phyloP scores from a whole-genome alignment of 139 green algal species.

The Spirogloea muscicola region DNA sequence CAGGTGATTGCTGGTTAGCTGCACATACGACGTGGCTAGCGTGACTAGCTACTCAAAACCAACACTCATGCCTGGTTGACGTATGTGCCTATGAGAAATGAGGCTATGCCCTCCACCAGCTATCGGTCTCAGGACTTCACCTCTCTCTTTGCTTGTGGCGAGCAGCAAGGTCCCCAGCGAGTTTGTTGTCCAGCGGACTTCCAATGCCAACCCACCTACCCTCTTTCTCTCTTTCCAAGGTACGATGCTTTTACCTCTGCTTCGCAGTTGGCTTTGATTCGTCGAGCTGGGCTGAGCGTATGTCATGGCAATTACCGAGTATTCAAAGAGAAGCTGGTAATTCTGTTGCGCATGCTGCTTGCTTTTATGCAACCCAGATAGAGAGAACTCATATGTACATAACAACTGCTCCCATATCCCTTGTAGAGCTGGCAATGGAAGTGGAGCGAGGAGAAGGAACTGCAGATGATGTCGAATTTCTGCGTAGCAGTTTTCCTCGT shows the following conservation, averaged over 20 bases:
- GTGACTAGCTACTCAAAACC: not conserved
- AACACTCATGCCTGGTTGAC: not conserved
- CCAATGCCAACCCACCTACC: conserved; percentile 83
- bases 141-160: not conserved
- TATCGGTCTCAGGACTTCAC: not conserved
- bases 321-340: too few relatives aligned
- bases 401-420: too few relatives aligned
- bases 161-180: conserved; percentile 70
- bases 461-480: conserved; percentile 37
- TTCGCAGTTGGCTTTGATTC: too few relatives aligned
- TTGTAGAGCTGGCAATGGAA: too few relatives aligned
- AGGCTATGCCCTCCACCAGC: not conserved
- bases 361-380: too few relatives aligned
- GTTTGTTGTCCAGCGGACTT: conserved; percentile 82
- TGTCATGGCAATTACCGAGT: too few relatives aligned
- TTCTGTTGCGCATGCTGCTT: too few relatives aligned
- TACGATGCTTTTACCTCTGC: too few relatives aligned
- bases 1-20: conserved; percentile 9
- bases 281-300: too few relatives aligned
- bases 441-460: too few relatives aligned
- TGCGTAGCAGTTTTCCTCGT: conserved; percentile 47
- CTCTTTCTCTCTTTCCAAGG: conserved; percentile 76
- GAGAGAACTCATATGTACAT: too few relatives aligned
- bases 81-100: not conserved
- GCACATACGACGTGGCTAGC: not conserved